Evolutionary conservation across 345 rosid genomes (phyloP), one percentile per base, ranked within the genome.

Genomic region (Arabis hirsuta): DNA sequence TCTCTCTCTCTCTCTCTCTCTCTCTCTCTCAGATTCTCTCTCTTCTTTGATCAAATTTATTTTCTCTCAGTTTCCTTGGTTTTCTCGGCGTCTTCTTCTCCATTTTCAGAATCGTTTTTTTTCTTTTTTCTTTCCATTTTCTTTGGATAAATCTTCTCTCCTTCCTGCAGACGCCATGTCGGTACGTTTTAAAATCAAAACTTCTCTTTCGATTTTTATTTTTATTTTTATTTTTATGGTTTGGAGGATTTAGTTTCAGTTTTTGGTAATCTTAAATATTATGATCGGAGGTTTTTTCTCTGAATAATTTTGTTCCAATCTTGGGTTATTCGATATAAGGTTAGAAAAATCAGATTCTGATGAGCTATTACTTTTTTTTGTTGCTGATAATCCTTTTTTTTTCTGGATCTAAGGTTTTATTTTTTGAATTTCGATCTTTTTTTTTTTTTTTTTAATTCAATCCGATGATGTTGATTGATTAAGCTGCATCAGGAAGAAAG

Each of bases 1-100:
- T 73, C 57, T 67, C 69, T 27, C 67, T 62, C 39, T 73, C 63
- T 73, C 62, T 72, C 44, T 62, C 39, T 53, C n/a, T n/a, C 20
- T 24, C n/a, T 16, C 12, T 74, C 36, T 13, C 73, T 59, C 74
- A 62, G 67, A 41, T 65, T 68, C 72, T 22, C 24, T 22, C 24
- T 22, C 75, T 56, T 55, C 67, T 50, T 4, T 76, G 76, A 70
- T 70, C 76, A 64, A 53, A 68, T 36, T 65, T 34, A 34, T 34
- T 70, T 48, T 77, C 73, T 79, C 81, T 73, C 78, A 69, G 79
- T 45, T 74, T 67, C 78, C 36, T 69, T 71, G 48, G 56, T 64
- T 64, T 71, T 65, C 80, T 76, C 76, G 80, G 80, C 76, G 62
- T 67, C 67, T 71, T 65, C 70, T 39, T 67, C 65, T 69, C 47